Evolutionary conservation across 768 basidiomycete species (phyloP).

Genomic region (Amanita pallidorosea): DNA sequence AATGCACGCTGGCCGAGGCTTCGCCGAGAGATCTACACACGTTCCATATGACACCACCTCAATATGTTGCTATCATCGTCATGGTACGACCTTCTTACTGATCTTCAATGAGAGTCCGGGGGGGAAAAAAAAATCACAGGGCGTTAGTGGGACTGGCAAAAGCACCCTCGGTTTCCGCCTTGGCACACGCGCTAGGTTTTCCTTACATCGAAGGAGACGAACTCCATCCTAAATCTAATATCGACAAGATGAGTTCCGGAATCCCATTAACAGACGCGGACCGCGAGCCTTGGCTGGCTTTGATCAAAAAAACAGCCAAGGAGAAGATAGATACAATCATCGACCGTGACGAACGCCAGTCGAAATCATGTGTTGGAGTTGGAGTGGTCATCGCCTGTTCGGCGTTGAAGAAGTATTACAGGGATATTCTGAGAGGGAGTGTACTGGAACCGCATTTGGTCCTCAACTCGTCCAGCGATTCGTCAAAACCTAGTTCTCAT

Average conservation of each 20-base stretch:
- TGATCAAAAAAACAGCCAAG: slow-evolving; percentile 59
- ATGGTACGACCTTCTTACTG: slow-evolving; percentile 29
- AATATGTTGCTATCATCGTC: slow-evolving; percentile 29
- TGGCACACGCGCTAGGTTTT: slow-evolving; percentile 50
- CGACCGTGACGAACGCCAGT: slow-evolving; percentile 1
- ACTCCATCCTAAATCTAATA: slow-evolving; percentile 70
- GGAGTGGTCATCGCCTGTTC: slow-evolving; percentile 86
- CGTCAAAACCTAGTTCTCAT: too few species aligned
- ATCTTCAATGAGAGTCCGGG: neutral
- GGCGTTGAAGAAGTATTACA: slow-evolving; percentile 71
- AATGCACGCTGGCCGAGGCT: too few species aligned
- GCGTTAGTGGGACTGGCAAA: slow-evolving; percentile 68
- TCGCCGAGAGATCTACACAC: too few species aligned
- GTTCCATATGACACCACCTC: too few species aligned
- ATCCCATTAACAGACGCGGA: slow-evolving; percentile 72
- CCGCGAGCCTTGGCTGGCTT: slow-evolving; percentile 76
- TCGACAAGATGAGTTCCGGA: slow-evolving; percentile 81
- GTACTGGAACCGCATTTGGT: neutral
- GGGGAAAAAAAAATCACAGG: slow-evolving; percentile 37
- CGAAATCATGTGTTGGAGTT: slow-evolving; percentile 30
- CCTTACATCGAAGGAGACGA: slow-evolving; percentile 88
- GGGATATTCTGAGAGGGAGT: slow-evolving; percentile 68
- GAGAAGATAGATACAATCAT: slow-evolving; percentile 18
- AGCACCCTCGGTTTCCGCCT: slow-evolving; percentile 53
- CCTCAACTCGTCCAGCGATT: neutral